phyloP scores from a whole-genome alignment of 192 early-diverging fungal species.

The Pilobolus umbonatus region DNA sequence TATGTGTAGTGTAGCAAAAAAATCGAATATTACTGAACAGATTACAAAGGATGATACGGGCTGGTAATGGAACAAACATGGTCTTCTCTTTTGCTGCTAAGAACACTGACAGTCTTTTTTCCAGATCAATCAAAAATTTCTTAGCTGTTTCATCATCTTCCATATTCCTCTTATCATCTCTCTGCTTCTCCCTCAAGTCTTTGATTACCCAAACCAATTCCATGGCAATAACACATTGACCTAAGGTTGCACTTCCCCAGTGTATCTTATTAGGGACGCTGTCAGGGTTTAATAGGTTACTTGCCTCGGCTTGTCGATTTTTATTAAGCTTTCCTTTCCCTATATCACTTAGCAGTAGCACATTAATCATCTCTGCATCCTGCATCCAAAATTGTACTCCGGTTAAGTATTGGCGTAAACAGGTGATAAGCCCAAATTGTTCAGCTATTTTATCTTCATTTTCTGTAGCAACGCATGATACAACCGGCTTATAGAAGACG shows the following conservation, averaged over 20 bases:
- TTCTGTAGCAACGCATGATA: conserved; percentile 51
- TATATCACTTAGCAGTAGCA: conserved; percentile 51
- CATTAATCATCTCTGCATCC: conserved; percentile 51
- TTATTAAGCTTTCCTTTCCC: conserved; percentile 24
- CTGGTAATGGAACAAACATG: conserved; percentile 41
- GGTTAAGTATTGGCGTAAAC: conserved; percentile 39
- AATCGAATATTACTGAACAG: conserved; percentile 52
- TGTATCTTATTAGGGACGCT: neutral
- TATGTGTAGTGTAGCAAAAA: conserved; percentile 50
- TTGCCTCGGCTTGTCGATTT: conserved; percentile 15
- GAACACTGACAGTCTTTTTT: conserved; percentile 44
- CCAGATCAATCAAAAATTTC: conserved; percentile 54
- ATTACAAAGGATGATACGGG: conserved; percentile 44
- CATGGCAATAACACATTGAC: conserved; percentile 45
- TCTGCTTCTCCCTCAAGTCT: conserved; percentile 32
- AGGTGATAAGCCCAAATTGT: conserved; percentile 38
- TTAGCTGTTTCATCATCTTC: conserved; percentile 46
- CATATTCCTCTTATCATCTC: conserved; percentile 31
- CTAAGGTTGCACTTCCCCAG: conserved; percentile 52
- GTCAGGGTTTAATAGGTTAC: neutral
- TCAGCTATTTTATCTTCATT: conserved; percentile 36
- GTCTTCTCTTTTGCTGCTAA: conserved; percentile 44
- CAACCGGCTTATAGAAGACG: conserved; percentile 47
- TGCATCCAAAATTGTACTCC: conserved; percentile 52
- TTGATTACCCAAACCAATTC: conserved; percentile 48